Percentiles rank a stretch among this genome's conserved stretches.
phyloP scores from a whole-genome alignment of 768 basidiomycete species.

The Chlorophyllum brunneum region DNA sequence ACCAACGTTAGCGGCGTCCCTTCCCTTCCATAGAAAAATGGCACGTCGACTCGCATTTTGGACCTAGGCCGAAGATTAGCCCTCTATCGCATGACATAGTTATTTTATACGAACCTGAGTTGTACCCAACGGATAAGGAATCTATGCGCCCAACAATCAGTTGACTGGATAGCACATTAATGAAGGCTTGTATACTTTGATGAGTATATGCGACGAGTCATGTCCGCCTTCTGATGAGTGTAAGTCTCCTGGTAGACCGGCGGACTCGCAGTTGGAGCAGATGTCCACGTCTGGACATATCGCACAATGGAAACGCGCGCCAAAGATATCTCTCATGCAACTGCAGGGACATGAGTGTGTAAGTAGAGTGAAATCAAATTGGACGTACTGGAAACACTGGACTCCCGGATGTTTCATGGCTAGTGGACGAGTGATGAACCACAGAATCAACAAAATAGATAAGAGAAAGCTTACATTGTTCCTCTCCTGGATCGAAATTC shows the following conservation, averaged over 20 bases:
- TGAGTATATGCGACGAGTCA: conserved; percentile 84
- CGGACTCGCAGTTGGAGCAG: conserved; percentile 84
- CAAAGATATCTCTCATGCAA: conserved; percentile 86
- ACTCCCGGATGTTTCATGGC: conserved; percentile 78
- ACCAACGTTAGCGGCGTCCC: conserved; percentile 65
- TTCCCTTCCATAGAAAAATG: conserved; percentile 68
- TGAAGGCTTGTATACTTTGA: conserved; percentile 58
- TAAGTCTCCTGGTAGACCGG: conserved; percentile 79
- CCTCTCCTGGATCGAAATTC: conserved; percentile 43
- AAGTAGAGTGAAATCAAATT: background rate
- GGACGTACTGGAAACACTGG: conserved; percentile 79
- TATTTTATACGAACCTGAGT: conserved; percentile 48
- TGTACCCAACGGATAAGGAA: conserved; percentile 77
- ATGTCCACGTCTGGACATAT: conserved; percentile 84
- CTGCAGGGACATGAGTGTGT: conserved; percentile 32
- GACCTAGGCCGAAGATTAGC: conserved; percentile 26
- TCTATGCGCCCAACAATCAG: conserved; percentile 39
- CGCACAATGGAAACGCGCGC: conserved; percentile 90
- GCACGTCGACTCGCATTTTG: conserved; percentile 75
- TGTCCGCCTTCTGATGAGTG: conserved; percentile 77
- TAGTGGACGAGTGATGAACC: conserved; percentile 24
- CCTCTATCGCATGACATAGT: background rate
- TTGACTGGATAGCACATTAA: background rate
- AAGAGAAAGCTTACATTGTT: conserved; percentile 48
- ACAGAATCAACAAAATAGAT: background rate